phyloP scores from a whole-genome alignment of 768 basidiomycete species.

The Lepiota venenata region DNA sequence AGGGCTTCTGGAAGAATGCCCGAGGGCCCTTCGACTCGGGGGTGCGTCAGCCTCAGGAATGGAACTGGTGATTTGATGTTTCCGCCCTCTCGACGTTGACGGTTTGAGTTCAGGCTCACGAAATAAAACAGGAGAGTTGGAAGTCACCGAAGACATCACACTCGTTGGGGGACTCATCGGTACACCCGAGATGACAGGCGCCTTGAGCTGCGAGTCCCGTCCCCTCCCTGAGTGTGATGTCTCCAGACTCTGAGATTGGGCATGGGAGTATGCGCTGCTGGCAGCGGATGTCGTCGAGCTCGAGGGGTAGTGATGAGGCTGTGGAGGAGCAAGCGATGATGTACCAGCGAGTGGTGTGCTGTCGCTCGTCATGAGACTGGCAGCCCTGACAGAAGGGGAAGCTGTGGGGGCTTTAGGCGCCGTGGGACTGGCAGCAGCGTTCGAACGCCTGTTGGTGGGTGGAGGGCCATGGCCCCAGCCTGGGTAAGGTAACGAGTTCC shows the following conservation, averaged over 20 bases:
- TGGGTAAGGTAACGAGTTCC: not conserved
- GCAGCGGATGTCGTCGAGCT: not conserved
- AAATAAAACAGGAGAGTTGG: not conserved
- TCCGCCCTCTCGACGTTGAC: not conserved
- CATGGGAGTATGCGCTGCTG: not conserved
- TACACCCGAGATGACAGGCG: not conserved
- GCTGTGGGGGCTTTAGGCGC: not conserved
- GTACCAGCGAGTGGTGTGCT: no score
- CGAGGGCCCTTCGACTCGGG: no score
- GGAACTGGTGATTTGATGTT: not conserved
- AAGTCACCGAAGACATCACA: not conserved
- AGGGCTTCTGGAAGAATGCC: not conserved
- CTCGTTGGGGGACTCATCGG: not conserved
- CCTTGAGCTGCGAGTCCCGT: no score
- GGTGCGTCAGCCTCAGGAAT: not conserved
- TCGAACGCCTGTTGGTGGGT: not conserved
- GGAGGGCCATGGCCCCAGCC: not conserved
- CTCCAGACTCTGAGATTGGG: no score
- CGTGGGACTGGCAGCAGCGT: not conserved
- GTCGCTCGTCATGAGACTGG: no score
- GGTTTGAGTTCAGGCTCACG: not conserved
- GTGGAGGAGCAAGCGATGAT: no score
- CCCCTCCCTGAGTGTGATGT: no score
- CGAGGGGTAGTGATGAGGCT: no score
- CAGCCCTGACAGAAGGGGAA: not conserved